phyloP scores from a whole-genome alignment of 2,329 filamentous ascomycete genomes.

The Dactylonectria macrodidyma region DNA sequence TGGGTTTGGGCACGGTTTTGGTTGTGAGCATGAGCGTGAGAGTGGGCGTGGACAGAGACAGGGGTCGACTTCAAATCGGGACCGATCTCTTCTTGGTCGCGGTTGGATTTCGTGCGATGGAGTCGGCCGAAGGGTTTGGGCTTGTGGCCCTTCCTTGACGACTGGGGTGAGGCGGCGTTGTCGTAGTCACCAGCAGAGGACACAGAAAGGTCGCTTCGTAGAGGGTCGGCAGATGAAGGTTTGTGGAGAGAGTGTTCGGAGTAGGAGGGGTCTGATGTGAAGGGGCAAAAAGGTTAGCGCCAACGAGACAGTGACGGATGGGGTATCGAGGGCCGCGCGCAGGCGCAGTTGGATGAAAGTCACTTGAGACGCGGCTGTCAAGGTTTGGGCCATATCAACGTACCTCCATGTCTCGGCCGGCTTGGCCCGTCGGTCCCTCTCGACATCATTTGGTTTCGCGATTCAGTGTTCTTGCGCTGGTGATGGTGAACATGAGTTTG shows the following conservation, averaged over 20 bases:
- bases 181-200: conserved; percentile 66
- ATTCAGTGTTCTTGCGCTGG: conserved; percentile 51
- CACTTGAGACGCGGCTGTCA: conserved; percentile 31
- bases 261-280: conserved; percentile 45
- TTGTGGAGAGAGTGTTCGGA: conserved; percentile 55
- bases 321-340: conserved; percentile 20
- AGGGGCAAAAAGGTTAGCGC: conserved; percentile 42
- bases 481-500: conserved; percentile 42
- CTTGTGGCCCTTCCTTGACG: conserved; percentile 63
- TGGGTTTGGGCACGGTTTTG: background rate
- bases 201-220: conserved; percentile 68
- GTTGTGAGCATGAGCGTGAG: background rate
- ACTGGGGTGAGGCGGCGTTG: conserved; percentile 47
- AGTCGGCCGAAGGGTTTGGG: conserved; percentile 70
- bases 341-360: conserved; percentile 36
- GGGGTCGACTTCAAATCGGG: conserved; percentile 53
- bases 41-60: conserved; percentile 32
- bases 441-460: conserved; percentile 56
- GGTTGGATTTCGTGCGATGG: conserved; percentile 66
- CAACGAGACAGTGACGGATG: conserved; percentile 22
- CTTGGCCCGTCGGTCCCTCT: conserved; percentile 53
- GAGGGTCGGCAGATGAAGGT: conserved; percentile 58
- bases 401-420: conserved; percentile 53
- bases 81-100: conserved; percentile 64
- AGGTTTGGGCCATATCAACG: conserved; percentile 43